A percentile compares a stretch with the other conserved stretches of the same genome.
Evolutionary conservation across 2,329 filamentous ascomycete species (phyloP).

Genomic region (Epichloe sibirici): DNA sequence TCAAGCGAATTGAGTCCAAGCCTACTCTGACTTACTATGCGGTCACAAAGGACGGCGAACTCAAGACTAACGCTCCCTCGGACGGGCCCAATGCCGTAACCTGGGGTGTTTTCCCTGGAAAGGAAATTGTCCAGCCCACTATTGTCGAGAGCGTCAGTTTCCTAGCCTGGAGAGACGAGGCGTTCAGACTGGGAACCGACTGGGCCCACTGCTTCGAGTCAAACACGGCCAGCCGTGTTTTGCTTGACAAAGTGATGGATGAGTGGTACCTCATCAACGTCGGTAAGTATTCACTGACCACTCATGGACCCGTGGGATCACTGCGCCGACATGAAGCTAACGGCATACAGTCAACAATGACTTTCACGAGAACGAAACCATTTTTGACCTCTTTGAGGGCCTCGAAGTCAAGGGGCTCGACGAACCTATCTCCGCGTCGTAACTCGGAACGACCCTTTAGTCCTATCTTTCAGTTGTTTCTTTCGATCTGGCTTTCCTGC

Average conservation of each 20-base stretch:
- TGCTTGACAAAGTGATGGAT: conserved; percentile 77
- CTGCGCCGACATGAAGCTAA: neutral
- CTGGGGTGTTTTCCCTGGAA: conserved; percentile 97
- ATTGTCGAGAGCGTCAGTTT: conserved; percentile 97
- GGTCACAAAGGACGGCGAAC: conserved; percentile 68
- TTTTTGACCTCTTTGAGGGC: conserved; percentile 78
- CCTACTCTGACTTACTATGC: conserved; percentile 88
- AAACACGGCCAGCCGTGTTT: conserved; percentile 59
- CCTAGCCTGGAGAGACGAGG: conserved; percentile 97
- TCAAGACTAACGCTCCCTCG: conserved; percentile 72
- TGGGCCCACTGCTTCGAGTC: conserved; percentile 87
- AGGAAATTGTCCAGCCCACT: conserved; percentile 99
- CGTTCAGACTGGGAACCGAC: conserved; percentile 80
- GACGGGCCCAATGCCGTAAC: conserved; percentile 96
- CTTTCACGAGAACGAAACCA: conserved; percentile 71
- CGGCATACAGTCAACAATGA: conserved; percentile 75
- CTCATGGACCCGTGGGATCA: neutral
- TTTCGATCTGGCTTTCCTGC: conserved; percentile 2
- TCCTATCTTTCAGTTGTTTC: neutral
- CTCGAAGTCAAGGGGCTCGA: conserved; percentile 58
- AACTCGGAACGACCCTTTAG: neutral
- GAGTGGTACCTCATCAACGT: conserved; percentile 94
- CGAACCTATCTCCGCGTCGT: conserved; percentile 12
- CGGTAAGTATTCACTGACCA: conserved; percentile 41
- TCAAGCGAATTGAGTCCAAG: conserved; percentile 64